A percentile compares a stretch with the other conserved stretches of the same genome.
Evolutionary conservation across 352 stramenopile species (phyloP).

Genomic region (Phytophthora citricola): DNA sequence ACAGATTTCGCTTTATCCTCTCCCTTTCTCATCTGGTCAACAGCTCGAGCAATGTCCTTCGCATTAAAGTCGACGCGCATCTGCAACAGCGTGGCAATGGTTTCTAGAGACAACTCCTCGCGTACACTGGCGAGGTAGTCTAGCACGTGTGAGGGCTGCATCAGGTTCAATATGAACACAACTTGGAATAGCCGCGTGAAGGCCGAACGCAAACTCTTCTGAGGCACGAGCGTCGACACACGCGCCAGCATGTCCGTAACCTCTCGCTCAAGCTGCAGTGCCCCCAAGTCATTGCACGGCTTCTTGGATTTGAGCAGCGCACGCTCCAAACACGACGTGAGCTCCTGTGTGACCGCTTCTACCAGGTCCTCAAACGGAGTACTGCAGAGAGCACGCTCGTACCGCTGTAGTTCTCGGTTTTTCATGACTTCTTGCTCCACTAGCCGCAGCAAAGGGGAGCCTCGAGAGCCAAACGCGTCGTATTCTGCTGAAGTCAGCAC

Average conservation of each 20-base stretch:
- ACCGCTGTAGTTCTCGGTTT: constrained; percentile 69
- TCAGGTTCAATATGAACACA: constrained; percentile 83
- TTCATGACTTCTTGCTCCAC: constrained; percentile 76
- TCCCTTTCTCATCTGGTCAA: constrained; percentile 41
- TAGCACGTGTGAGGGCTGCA: constrained; percentile 72
- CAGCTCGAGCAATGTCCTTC: constrained; percentile 51
- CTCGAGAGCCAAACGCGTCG: constrained; percentile 62
- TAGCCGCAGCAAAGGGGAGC: constrained; percentile 70
- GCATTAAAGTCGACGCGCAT: constrained; percentile 80
- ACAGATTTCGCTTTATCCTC: constrained; percentile 7
- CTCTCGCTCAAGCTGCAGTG: constrained; percentile 81
- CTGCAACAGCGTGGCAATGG: constrained; percentile 62
- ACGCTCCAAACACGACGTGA: constrained; percentile 65
- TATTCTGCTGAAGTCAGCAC: constrained; percentile 72
- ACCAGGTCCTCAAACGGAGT: constrained; percentile 77
- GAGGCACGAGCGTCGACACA: constrained; percentile 54
- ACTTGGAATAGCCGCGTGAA: constrained; percentile 86
- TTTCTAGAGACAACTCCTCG: constrained; percentile 50
- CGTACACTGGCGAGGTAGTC: constrained; percentile 68
- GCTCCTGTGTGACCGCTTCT: constrained; percentile 60
- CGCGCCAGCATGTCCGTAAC: constrained; percentile 66
- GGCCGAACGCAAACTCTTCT: constrained; percentile 62
- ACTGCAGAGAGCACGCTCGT: constrained; percentile 60
- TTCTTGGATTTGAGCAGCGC: constrained; percentile 63
- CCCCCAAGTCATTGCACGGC: constrained; percentile 80